phyloP scores from a whole-genome alignment of 441 rosid genomes.

The Bocquillonia castaneifolia region DNA sequence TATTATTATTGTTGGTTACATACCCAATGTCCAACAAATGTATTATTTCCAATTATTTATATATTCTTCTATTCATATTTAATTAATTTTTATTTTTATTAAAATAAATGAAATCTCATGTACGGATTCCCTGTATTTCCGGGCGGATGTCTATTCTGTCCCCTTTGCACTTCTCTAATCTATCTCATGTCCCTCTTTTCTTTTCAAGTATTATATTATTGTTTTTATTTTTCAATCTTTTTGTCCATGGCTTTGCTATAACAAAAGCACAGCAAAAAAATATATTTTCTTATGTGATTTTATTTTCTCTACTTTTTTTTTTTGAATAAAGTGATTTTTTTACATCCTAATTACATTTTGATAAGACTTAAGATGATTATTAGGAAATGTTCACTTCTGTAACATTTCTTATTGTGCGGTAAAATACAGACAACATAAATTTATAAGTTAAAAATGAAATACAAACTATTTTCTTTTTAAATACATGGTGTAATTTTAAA shows the following conservation, averaged over 20 bases:
- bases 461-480: too few relatives aligned
- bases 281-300: too few relatives aligned
- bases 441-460: too few relatives aligned
- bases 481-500: too few relatives aligned
- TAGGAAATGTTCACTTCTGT: too few relatives aligned
- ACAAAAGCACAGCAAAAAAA: too few relatives aligned
- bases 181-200: conserved; percentile 30
- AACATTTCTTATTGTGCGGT: too few relatives aligned
- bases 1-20: conserved; percentile 21
- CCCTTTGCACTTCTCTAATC: conserved; percentile 38
- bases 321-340: too few relatives aligned
- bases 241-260: not conserved
- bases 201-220: not conserved
- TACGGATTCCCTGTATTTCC: conserved; percentile 58
- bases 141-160: conserved; percentile 68
- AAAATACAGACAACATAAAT: too few relatives aligned
- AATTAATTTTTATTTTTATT: not conserved
- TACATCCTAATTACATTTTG: too few relatives aligned
- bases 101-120: conserved; percentile 11
- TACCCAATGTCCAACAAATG: conserved; percentile 1
- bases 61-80: not conserved
- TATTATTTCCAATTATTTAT: not conserved
- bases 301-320: too few relatives aligned
- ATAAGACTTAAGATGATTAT: too few relatives aligned
- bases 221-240: not conserved